Evolutionary conservation across 768 basidiomycete genomes (phyloP).

Genomic region (Lentinus brumalis): DNA sequence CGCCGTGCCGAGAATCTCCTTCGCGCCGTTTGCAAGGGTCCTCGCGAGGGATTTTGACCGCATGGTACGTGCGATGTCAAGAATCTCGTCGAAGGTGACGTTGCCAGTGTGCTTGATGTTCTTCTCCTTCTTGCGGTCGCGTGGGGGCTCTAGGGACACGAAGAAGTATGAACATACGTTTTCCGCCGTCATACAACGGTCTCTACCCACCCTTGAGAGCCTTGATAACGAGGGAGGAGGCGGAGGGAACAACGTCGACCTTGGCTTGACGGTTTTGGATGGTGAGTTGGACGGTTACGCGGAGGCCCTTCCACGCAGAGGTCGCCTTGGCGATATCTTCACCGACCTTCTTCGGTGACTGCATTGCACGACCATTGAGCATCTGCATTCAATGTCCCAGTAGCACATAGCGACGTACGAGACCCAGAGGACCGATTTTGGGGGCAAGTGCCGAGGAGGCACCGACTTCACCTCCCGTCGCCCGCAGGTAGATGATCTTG

Average conservation of each 20-base stretch:
- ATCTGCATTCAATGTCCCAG: conserved; percentile 14
- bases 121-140: conserved; percentile 99
- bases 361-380: conserved; percentile 7
- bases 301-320: conserved; percentile 97
- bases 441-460: conserved; percentile 98
- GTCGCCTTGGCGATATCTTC: conserved; percentile 99
- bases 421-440: conserved; percentile 99
- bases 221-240: conserved; percentile 95
- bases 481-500: conserved; percentile 98
- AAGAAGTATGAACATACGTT: not conserved
- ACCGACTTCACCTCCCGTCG: conserved; percentile 99
- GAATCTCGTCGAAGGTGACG: conserved; percentile 89
- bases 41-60: conserved; percentile 92
- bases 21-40: conserved; percentile 83
- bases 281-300: conserved; percentile 97
- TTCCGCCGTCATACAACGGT: not conserved
- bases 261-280: conserved; percentile 99
- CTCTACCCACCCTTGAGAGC: conserved; percentile 86
- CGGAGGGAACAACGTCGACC: conserved; percentile 95
- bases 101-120: conserved; percentile 99
- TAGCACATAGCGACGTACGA: conserved; percentile 58
- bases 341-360: conserved; percentile 99
- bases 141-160: conserved; percentile 80
- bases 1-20: conserved; percentile 98
- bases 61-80: conserved; percentile 97